Evolutionary conservation across 2,329 filamentous ascomycete genomes (phyloP).

Genomic region (Exophiala spinifera): DNA sequence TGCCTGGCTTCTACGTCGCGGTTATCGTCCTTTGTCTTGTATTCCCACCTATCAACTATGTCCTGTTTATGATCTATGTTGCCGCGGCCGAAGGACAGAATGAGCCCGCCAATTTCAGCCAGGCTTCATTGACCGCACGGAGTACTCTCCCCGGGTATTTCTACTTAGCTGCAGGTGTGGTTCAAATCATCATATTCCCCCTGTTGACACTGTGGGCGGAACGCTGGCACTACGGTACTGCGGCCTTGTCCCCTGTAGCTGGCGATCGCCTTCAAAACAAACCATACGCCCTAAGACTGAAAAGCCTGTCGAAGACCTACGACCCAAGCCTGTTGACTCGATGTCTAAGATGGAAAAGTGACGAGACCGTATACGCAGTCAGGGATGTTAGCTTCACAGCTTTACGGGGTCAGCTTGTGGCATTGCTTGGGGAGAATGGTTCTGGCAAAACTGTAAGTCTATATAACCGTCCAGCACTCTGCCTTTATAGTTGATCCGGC

Average conservation of each 20-base stretch:
- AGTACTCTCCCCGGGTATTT: slow-evolving; percentile 62
- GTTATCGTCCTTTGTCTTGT: slow-evolving; percentile 69
- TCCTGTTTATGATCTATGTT: slow-evolving; percentile 71
- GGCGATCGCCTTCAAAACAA: slow-evolving; percentile 27
- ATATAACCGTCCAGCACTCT: too few relatives aligned
- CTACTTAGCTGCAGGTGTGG: slow-evolving; percentile 69
- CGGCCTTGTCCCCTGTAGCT: slow-evolving; percentile 53
- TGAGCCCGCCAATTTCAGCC: too few relatives aligned
- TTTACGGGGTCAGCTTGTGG: slow-evolving; percentile 75
- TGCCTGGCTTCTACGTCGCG: slow-evolving; percentile 56
- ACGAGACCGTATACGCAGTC: slow-evolving; percentile 70
- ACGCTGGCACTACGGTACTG: slow-evolving; percentile 68
- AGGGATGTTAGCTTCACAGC: slow-evolving; percentile 67
- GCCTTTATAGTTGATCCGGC: too few relatives aligned
- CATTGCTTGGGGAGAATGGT: slow-evolving; percentile 82
- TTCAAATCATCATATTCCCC: slow-evolving; percentile 76
- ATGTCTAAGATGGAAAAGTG: too few relatives aligned
- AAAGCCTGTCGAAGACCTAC: slow-evolving; percentile 74
- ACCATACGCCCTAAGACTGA: slow-evolving; percentile 63
- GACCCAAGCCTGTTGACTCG: slow-evolving; percentile 55
- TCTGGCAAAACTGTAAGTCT: slow-evolving; percentile 64
- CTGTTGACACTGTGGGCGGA: slow-evolving; percentile 72
- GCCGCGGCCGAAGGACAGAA: slow-evolving; percentile 67
- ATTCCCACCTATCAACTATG: slow-evolving; percentile 83
- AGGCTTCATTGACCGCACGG: too few relatives aligned